Evolutionary conservation across 805 yeast species (phyloP).

Genomic region (Suhomyces canberraensis): DNA sequence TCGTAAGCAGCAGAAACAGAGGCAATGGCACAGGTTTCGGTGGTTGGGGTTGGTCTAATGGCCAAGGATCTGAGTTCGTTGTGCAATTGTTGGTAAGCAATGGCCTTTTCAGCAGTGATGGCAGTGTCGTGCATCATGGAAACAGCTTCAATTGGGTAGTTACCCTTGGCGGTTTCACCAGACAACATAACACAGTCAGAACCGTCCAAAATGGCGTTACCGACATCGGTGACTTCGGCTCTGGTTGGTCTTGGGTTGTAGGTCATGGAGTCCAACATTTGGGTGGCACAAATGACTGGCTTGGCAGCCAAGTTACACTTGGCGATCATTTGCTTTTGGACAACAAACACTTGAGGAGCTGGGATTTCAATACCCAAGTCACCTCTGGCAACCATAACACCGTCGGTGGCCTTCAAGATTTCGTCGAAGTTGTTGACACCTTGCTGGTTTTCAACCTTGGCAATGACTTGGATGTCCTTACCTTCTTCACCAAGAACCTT

Average conservation of each 20-base stretch:
- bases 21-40: conserved; percentile 96
- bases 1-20: conserved; percentile 96
- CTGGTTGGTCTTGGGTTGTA: conserved; percentile 99
- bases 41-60: conserved; percentile 83
- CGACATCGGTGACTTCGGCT: conserved; percentile 99
- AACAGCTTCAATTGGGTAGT: conserved; percentile 96
- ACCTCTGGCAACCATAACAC: conserved; percentile 99
- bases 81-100: conserved; percentile 80
- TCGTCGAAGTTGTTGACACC: conserved; percentile 99
- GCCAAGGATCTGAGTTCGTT: conserved; percentile 87
- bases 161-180: conserved; percentile 99
- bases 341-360: conserved; percentile 97
- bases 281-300: conserved; percentile 99
- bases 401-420: conserved; percentile 90
- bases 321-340: conserved; percentile 98
- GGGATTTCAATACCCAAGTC: conserved; percentile 99
- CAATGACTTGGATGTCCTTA: conserved; percentile 90
- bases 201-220: conserved; percentile 98
- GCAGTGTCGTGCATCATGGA: conserved; percentile 98
- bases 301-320: conserved; percentile 99
- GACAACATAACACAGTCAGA: conserved; percentile 99
- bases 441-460: conserved; percentile 98
- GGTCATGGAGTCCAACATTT: conserved; percentile 99
- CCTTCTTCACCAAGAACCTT: conserved; percentile 96
- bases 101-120: conserved; percentile 93